phyloP scores from a whole-genome alignment of 129 eudicot genomes.

The Saussurea involucrata region DNA sequence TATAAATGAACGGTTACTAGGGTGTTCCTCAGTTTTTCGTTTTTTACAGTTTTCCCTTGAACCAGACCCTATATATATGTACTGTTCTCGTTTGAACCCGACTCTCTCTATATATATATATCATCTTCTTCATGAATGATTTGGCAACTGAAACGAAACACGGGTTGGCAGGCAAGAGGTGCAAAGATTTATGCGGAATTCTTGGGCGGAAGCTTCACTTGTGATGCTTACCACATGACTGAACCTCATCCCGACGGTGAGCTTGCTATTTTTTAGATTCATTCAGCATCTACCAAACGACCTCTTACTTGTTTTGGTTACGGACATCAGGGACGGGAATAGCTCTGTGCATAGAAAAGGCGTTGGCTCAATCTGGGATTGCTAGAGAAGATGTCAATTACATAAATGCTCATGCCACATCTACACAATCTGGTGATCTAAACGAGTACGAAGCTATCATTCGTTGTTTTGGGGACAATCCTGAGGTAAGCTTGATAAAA shows the following conservation, averaged over 20 bases:
- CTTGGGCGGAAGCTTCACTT: constrained; percentile 43
- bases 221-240: constrained; percentile 37
- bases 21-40: background rate
- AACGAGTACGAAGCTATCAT: constrained; percentile 31
- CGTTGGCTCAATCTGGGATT: constrained; percentile 35
- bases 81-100: no score
- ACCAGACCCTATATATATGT: background rate
- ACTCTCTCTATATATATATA: background rate
- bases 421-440: constrained; percentile 41
- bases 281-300: background rate
- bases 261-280: constrained; percentile 8
- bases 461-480: constrained; percentile 32
- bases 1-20: background rate
- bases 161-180: constrained; percentile 37
- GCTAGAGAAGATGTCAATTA: constrained; percentile 44
- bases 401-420: constrained; percentile 54
- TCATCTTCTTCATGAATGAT: background rate
- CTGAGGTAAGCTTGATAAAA: constrained; percentile 21
- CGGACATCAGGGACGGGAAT: constrained; percentile 28
- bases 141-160: constrained; percentile 2
- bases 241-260: constrained; percentile 34
- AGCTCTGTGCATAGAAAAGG: constrained; percentile 34
- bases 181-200: constrained; percentile 46
- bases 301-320: constrained; percentile 6
- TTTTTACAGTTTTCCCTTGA: background rate